Evolutionary conservation across 2,329 filamentous ascomycete species (phyloP).

Genomic region (Monosporascus sp.): DNA sequence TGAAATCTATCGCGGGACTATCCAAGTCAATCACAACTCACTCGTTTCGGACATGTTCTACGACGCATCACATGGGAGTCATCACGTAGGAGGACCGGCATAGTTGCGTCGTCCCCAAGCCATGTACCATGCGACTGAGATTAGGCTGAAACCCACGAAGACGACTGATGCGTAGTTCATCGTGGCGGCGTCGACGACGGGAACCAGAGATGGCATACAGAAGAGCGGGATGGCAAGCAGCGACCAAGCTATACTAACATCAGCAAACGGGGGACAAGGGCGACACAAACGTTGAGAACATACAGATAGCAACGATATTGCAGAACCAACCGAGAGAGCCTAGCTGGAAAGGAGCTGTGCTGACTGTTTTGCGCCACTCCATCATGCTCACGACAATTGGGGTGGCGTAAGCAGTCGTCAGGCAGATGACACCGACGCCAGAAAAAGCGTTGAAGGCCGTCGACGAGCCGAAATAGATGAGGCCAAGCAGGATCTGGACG

Average conservation of each 20-base stretch:
- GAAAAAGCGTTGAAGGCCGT: conserved; percentile 71
- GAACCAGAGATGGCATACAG: conserved; percentile 64
- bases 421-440: conserved; percentile 63
- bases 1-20: neutral
- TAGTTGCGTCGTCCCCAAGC: conserved; percentile 67
- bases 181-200: conserved; percentile 45
- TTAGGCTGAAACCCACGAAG: conserved; percentile 59
- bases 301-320: conserved; percentile 62
- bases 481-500: conserved; percentile 57
- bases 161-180: conserved; percentile 75
- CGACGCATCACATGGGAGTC: conserved; percentile 2
- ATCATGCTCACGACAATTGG: conserved; percentile 62
- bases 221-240: conserved; percentile 65
- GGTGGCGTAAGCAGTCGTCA: conserved; percentile 62
- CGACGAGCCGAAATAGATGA: conserved; percentile 65
- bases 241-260: conserved; percentile 52
- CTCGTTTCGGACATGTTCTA: neutral
- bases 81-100: conserved; percentile 49
- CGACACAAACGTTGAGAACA: conserved; percentile 21
- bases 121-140: conserved; percentile 63
- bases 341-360: conserved; percentile 53
- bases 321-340: conserved; percentile 55
- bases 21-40: neutral
- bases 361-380: conserved; percentile 54
- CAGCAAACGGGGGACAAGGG: conserved; percentile 16